Evolutionary conservation across 208 protist genomes (phyloP), one percentile per base, ranked within the genome.

Genomic region (Trypanosomatidae sp.): DNA sequence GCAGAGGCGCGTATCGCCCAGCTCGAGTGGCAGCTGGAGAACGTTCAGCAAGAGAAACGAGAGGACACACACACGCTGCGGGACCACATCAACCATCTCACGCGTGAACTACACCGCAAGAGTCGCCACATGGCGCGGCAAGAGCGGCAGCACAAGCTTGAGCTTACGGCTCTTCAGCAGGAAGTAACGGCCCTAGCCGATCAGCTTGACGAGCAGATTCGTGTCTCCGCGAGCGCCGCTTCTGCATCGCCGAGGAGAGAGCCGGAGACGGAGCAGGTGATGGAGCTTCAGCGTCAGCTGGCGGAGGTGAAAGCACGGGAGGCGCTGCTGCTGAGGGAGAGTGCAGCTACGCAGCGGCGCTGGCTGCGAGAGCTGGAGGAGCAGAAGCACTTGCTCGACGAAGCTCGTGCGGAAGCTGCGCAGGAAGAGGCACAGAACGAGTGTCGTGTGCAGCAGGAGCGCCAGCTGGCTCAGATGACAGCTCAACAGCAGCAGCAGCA

Each of bases 41-140:
- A 69, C 25, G 28, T 66, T 25, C 77, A 72, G 22, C 70, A 78
- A 52, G 79, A 82, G 12, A 85, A 74, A 33, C 70, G 64, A 2
- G 73, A 84, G 43, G 83, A 88, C 36, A 52, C 68, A 15, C 67
- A 64, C 50, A 78, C 72, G 4, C 59, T 84, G 56, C 79, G 76
- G 13, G 83, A 81, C 44, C 83, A 85, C 73, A 82, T 88, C 66
- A 66, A 58, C 36, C 73, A 85, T 52, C 80, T 88, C 33, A 79
- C 79, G 15, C 41, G 64, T 19, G 76, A 84, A 44, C 80, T 88
- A 53, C 60, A 74, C n/a, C 56, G 58, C 28, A 69, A 73, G 41
- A 50, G 25, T 0, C 66, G 64, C 4, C 70, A 76, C 33, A 10
- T 73, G n/a, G 71, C 71, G 46, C 73, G 74, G 33, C 75, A 84